Base-by-base conservation (phyloP, 2,329 filamentous ascomycete genomes). In the Celoporthe dispersa region DNA sequence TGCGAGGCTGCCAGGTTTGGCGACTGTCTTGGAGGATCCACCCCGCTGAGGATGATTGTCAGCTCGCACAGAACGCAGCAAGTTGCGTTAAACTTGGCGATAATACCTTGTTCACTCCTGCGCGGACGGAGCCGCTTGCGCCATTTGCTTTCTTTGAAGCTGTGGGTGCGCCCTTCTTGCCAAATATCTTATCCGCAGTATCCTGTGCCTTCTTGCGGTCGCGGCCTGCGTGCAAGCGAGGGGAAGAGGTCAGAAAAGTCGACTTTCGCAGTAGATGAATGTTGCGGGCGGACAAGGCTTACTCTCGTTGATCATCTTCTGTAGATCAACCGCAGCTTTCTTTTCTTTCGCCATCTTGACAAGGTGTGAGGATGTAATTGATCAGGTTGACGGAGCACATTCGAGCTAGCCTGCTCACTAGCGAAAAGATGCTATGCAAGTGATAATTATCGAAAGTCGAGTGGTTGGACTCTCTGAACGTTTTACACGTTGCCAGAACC, bases 181-280 rank as follows among this genome's bases (percentile, higher is more conserved):
- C 87, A 74, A 94, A 90, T 77, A 94, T 93, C 77, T 87, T 85
- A 75, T 91, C 86, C 41, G 92, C 92, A n/a, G 94, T 86, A 3
- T 83, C 85, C 77, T 92, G 88, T 75, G 91, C 90, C 81, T 89
- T 90, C 81, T 91, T 91, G 78, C 89, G 88, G 78, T 92, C 86
- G 72, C 91, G 90, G 72, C 85, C 88, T 89, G 74, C 48, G 31
- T 37, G 44, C 57, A 14, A 41, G 25, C 14, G 31, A 12, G 6
- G 19, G n/a, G 1, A 8, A 33, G 25, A 31, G 19, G 35, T 63
- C 51, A 68, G 71, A 60, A 5, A 60, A 31, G 63, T 44, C 33
- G 60, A 41, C 28, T 53, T 67, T 73, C 35, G 59, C 31, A 53
- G 9, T 57, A 22, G 16, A 28, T 12, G 41, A 62, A 11, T 37